Base-by-base conservation (phyloP, 2,329 filamentous ascomycete species). In the Colletotrichum scovillei region DNA sequence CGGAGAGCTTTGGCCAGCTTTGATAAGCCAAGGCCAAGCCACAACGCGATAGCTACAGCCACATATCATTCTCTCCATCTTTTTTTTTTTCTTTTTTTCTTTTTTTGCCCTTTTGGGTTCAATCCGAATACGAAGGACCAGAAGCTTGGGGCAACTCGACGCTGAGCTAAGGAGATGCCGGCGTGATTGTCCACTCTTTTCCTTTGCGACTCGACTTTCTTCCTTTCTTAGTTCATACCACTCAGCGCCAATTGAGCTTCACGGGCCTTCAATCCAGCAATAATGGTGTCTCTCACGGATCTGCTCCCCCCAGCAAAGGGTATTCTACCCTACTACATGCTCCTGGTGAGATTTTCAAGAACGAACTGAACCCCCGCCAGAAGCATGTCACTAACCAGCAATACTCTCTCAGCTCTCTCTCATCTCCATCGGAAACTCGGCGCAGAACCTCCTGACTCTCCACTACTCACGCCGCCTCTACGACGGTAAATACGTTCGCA, bases 381-480 rank as follows among this genome's bases (percentile, higher is more conserved):
- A 1, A 62, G 8, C 24, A 14, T 30, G 22, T 24, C 12, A 32
- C 66, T 73, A 28, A 73, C 42, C 16, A 35, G 2, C 32, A 4
- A 4, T 38, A 22, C 32, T 16, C 32, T 19, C 4, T 30, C 76
- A 98, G 96, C 89, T 97, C 80, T 95, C 95, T 69, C 80, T 95
- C 69, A 89, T 97, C 70, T 95, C 96, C 35, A 88, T 97, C 72
- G 92, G 91, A 79, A 99, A 99, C 87, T 93, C 92, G 46, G 81
- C 97, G 59, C 95, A 98, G 86, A 91, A 94, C 80, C 97, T 97
- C 84, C 79, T 86, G 46, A 97, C 95, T 22, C 88, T 95, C 4
- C 88, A 92, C 82, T 97, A 94, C 85, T 95, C 95, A 8, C 91
- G 92, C n/a, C 93, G 94, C 81, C 90, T 98, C 80, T 99, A 98